Percentiles rank a stretch among this genome's conserved stretches.
Conservation (phyloP, 2,329 filamentous ascomycete species). For the Sarocladiaceae sp. region DNA sequence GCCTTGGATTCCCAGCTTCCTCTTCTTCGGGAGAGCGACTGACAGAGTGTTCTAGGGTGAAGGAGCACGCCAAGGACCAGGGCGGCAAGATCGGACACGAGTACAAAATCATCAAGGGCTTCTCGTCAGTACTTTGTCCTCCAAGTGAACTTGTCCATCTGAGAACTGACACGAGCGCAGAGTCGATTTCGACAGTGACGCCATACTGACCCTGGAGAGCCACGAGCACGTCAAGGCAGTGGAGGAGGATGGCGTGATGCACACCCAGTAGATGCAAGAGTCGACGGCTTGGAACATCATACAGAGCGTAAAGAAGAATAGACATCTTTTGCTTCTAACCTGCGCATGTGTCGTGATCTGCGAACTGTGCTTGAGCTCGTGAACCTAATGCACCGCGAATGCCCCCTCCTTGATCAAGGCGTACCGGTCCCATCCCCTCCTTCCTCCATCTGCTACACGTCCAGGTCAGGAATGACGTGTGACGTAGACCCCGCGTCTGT, state of each 20-base stretch:
- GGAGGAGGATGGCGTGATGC: constrained; percentile 66
- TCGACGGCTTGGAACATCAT: too few species aligned
- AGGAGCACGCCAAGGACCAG: constrained; percentile 65
- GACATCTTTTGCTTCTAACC: too few species aligned
- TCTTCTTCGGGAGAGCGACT: constrained; percentile 1
- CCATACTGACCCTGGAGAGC: constrained; percentile 57
- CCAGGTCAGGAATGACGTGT: too few species aligned
- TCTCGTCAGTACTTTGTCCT: constrained; percentile 61
- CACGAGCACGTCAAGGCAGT: constrained; percentile 68
- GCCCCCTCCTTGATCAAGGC: too few species aligned
- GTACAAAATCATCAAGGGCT: constrained; percentile 84
- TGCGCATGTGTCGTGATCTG: too few species aligned
- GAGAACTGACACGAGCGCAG: constrained; percentile 35
- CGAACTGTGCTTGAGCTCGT: too few species aligned
- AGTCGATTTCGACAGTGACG: constrained; percentile 64
- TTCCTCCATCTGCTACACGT: too few species aligned
- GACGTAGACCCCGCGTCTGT: too few species aligned
- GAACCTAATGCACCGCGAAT: too few species aligned
- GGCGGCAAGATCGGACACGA: constrained; percentile 82
- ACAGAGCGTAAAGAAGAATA: too few species aligned
- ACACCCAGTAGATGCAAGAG: constrained; percentile 54
- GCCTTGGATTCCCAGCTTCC: neutral
- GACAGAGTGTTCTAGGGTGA: constrained; percentile 48
- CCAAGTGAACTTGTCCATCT: neutral
- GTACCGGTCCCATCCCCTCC: too few species aligned